Evolutionary conservation across 179 eudicot species (phyloP).

Genomic region (Silene coronaria): DNA sequence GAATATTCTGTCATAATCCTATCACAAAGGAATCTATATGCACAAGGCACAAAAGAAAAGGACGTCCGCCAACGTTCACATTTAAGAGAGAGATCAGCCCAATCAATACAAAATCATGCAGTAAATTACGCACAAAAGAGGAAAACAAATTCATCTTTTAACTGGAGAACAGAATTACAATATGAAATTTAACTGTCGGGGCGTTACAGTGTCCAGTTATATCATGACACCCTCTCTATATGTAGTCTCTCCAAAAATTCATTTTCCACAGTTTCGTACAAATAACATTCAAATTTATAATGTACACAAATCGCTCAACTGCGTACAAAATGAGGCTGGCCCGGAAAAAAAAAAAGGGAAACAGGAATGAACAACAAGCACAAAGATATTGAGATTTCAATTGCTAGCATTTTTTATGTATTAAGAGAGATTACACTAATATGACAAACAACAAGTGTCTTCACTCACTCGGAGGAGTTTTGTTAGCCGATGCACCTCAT

Average conservation of each 20-base stretch:
- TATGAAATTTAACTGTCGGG: slow-evolving; percentile 4
- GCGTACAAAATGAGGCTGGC: neutral
- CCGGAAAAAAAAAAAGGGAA: slow-evolving; percentile 1
- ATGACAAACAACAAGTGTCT: slow-evolving; percentile 25
- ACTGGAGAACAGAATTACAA: slow-evolving; percentile 3
- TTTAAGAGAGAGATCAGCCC: neutral
- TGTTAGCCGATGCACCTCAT: slow-evolving; percentile 19
- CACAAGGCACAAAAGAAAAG: neutral
- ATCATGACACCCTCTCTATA: neutral
- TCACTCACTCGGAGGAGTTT: slow-evolving; percentile 11
- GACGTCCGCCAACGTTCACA: neutral
- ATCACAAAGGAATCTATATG: slow-evolving; percentile 3
- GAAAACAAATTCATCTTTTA: no score
- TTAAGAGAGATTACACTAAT: slow-evolving; percentile 23
- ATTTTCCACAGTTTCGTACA: slow-evolving; percentile 20
- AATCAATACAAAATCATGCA: slow-evolving; percentile 5
- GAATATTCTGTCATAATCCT: slow-evolving; percentile 8
- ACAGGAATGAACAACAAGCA: slow-evolving; percentile 27
- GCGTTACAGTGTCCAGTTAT: neutral
- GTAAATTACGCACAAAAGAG: slow-evolving; percentile 6
- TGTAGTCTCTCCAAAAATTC: slow-evolving; percentile 8
- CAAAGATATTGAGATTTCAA: slow-evolving; percentile 11
- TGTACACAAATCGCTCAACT: slow-evolving; percentile 30
- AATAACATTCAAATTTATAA: slow-evolving; percentile 22
- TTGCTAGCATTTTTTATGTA: slow-evolving; percentile 6